phyloP scores from a whole-genome alignment of 1,139 yeast genomes.

The Blastobotrys ciferrii region DNA sequence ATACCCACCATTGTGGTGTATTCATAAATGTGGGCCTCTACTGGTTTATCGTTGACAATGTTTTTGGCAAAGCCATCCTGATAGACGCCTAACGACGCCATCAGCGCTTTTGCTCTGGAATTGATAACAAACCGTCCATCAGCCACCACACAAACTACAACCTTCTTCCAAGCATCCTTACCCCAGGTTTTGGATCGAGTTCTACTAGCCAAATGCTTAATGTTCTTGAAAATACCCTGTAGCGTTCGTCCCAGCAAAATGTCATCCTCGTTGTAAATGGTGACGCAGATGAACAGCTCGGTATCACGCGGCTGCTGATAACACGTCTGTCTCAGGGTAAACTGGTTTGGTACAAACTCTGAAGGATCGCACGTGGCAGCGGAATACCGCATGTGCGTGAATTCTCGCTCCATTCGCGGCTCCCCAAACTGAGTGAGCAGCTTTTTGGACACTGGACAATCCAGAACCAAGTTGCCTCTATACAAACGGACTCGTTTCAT shows the following conservation, averaged over 20 bases:
- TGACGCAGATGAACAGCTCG: constrained; percentile 69
- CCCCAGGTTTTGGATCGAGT: constrained; percentile 71
- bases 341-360: constrained; percentile 54
- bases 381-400: constrained; percentile 73
- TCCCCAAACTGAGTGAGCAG: constrained; percentile 52
- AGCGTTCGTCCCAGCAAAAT: constrained; percentile 67
- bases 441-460: constrained; percentile 70
- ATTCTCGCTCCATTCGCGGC: constrained; percentile 56
- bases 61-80: constrained; percentile 84
- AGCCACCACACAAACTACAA: constrained; percentile 70
- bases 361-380: constrained; percentile 82
- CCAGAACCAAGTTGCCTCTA: constrained; percentile 72
- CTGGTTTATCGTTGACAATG: constrained; percentile 66
- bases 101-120: constrained; percentile 59
- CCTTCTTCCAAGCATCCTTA: constrained; percentile 73
- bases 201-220: constrained; percentile 57
- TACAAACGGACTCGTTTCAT: constrained; percentile 55
- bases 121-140: constrained; percentile 74
- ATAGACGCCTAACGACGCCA: constrained; percentile 72
- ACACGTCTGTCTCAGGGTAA: constrained; percentile 64
- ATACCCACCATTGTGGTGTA: constrained; percentile 79
- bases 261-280: constrained; percentile 82
- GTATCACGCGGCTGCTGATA: constrained; percentile 67
- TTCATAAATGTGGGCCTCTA: constrained; percentile 73
- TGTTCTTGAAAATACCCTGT: constrained; percentile 74